A percentile compares a stretch with the other conserved stretches of the same genome.
Conservation (phyloP, 2,329 filamentous ascomycete genomes). For the Metarhizium humberi region DNA sequence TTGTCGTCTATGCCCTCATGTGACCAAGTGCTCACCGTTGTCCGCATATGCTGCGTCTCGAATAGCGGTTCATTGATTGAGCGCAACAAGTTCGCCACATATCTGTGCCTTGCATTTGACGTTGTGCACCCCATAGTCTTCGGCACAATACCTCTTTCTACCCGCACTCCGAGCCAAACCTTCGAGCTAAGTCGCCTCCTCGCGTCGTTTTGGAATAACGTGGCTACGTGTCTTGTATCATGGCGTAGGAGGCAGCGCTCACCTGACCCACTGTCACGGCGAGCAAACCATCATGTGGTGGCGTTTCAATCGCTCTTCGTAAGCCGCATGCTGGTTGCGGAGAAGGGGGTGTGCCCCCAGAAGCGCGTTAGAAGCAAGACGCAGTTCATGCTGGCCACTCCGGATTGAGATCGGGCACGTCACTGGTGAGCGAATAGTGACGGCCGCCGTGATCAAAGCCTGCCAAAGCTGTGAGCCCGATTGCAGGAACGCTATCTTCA, state of each 20-base stretch:
- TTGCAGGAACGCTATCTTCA: not conserved
- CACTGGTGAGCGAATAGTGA: not conserved
- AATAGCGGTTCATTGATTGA: not conserved
- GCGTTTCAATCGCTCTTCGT: slow-evolving; percentile 8
- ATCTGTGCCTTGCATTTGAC: not conserved
- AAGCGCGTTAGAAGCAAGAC: not conserved
- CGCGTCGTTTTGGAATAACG: not conserved
- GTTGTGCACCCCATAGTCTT: not conserved
- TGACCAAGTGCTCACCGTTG: no score
- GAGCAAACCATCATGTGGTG: slow-evolving; percentile 17
- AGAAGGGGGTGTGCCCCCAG: not conserved
- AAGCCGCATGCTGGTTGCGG: not conserved
- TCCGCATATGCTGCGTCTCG: not conserved
- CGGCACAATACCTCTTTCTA: not conserved
- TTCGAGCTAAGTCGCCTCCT: not conserved
- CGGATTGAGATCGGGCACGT: not conserved
- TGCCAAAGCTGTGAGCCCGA: not conserved
- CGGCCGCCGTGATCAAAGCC: not conserved
- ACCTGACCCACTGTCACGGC: slow-evolving; percentile 19
- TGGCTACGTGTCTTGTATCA: not conserved
- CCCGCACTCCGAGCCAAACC: not conserved
- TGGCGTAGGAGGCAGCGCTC: slow-evolving; percentile 20
- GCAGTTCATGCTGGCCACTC: not conserved
- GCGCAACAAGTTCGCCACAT: not conserved
- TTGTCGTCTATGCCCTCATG: no score